Percentiles rank a stretch among this genome's conserved stretches.
Conservation (phyloP, 352 stramenopile genomes). For the Peronospora tabacina region DNA sequence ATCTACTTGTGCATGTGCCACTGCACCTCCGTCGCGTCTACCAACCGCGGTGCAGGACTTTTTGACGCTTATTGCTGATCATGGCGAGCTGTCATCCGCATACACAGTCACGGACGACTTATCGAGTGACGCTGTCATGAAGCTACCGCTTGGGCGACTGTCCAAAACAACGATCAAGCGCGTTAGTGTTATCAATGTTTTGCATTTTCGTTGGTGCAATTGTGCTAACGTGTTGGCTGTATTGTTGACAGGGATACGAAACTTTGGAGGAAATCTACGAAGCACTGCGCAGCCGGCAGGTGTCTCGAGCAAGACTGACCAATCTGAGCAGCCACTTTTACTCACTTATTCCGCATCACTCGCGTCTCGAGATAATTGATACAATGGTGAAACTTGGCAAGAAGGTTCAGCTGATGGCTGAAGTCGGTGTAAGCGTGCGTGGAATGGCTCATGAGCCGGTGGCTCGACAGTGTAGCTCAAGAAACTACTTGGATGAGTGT, state of each 20-base stretch:
- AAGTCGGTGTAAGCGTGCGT: constrained; percentile 38
- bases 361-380: constrained; percentile 47
- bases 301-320: constrained; percentile 31
- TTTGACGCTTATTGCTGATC: constrained; percentile 37
- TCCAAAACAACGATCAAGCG: constrained; percentile 55
- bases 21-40: constrained; percentile 33
- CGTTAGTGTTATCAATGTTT: constrained; percentile 15
- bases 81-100: constrained; percentile 33
- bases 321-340: constrained; percentile 62
- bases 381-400: constrained; percentile 61
- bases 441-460: constrained; percentile 36
- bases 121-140: constrained; percentile 35
- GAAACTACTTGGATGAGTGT: constrained; percentile 59
- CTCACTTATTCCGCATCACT: constrained; percentile 53
- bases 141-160: constrained; percentile 42
- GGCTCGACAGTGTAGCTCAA: constrained; percentile 30
- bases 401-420: constrained; percentile 50
- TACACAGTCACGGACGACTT: constrained; percentile 33
- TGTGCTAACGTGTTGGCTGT: constrained; percentile 5
- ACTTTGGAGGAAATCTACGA: constrained; percentile 55
- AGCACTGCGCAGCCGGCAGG: constrained; percentile 34
- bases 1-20: constrained; percentile 15
- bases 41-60: constrained; percentile 46
- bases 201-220: neutral
- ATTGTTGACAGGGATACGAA: constrained; percentile 42